phyloP scores from a whole-genome alignment of 2,329 filamentous ascomycete species.

The Pseudogymnoascus sp. region DNA sequence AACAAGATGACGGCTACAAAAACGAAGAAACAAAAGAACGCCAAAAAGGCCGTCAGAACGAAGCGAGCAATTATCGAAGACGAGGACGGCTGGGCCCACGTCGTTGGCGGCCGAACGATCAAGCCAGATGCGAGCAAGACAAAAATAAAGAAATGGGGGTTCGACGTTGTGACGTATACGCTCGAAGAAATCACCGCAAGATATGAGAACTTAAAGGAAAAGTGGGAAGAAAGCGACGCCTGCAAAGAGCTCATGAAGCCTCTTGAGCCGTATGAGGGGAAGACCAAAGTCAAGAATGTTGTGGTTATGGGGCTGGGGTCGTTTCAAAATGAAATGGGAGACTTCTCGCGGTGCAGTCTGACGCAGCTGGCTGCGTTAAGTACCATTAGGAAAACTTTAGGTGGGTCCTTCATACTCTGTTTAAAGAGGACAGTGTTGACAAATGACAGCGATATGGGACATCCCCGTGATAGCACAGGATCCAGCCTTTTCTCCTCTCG shows the following conservation, averaged over 20 bases:
- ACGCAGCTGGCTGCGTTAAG: constrained; percentile 27
- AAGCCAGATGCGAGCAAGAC: not conserved
- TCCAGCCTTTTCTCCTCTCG: constrained; percentile 26
- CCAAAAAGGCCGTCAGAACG: constrained; percentile 19
- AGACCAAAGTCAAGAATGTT: constrained; percentile 20
- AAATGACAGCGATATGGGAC: not conserved
- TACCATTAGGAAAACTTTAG: constrained; percentile 21
- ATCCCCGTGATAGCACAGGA: constrained; percentile 24
- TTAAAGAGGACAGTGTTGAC: not conserved
- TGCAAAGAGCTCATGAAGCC: constrained; percentile 14
- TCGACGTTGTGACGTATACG: constrained; percentile 13
- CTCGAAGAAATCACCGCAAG: constrained; percentile 24
- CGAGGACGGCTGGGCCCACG: constrained; percentile 29
- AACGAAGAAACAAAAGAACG: not conserved
- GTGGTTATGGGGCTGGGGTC: constrained; percentile 28
- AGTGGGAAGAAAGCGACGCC: constrained; percentile 23
- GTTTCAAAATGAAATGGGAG: constrained; percentile 24
- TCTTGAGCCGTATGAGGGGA: constrained; percentile 4
- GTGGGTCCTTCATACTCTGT: constrained; percentile 9
- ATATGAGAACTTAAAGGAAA: constrained; percentile 20
- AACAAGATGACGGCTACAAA: not conserved
- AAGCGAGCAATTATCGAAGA: constrained; percentile 26
- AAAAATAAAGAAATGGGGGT: not conserved
- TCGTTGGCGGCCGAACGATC: constrained; percentile 20
- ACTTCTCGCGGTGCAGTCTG: constrained; percentile 24